phyloP scores from a whole-genome alignment of 352 stramenopile genomes.

The Nothophytophthora sp. region DNA sequence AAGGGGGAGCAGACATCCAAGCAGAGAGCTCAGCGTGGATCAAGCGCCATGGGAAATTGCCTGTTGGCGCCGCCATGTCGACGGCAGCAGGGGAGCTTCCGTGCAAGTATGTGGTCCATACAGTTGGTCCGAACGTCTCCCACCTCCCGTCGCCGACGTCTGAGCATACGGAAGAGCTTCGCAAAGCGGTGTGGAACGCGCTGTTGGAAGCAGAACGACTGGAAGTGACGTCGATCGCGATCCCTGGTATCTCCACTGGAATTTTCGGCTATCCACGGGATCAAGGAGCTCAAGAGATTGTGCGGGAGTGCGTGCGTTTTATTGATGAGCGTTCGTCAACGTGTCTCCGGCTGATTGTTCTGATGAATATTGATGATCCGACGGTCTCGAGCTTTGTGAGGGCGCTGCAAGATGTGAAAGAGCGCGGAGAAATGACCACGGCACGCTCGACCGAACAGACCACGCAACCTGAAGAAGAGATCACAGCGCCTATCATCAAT shows the following conservation, averaged over 20 bases:
- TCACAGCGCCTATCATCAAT: neutral
- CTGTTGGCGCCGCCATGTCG: conserved; percentile 25
- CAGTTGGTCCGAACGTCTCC: conserved; percentile 24
- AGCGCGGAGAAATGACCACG: too few relatives aligned
- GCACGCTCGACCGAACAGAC: too few relatives aligned
- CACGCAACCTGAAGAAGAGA: too few relatives aligned
- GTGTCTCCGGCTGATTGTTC: conserved; percentile 9
- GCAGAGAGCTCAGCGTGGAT: conserved; percentile 22
- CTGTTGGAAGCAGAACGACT: conserved; percentile 19
- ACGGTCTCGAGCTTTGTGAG: conserved; percentile 8
- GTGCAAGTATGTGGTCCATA: conserved; percentile 35
- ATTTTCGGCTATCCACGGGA: conserved; percentile 37
- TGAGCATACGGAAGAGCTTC: conserved; percentile 21
- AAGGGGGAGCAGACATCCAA: conserved; percentile 21
- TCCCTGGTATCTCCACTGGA: conserved; percentile 34
- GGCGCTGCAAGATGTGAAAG: neutral
- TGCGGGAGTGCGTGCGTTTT: conserved; percentile 13
- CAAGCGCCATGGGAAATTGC: conserved; percentile 5
- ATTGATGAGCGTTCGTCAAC: neutral
- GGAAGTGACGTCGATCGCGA: conserved; percentile 18
- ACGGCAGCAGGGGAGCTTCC: conserved; percentile 21
- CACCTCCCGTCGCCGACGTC: conserved; percentile 7
- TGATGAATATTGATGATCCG: conserved; percentile 25
- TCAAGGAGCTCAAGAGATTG: conserved; percentile 25
- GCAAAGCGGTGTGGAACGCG: conserved; percentile 22